phyloP scores from a whole-genome alignment of 768 basidiomycete genomes.

The Mycena belliarum region DNA sequence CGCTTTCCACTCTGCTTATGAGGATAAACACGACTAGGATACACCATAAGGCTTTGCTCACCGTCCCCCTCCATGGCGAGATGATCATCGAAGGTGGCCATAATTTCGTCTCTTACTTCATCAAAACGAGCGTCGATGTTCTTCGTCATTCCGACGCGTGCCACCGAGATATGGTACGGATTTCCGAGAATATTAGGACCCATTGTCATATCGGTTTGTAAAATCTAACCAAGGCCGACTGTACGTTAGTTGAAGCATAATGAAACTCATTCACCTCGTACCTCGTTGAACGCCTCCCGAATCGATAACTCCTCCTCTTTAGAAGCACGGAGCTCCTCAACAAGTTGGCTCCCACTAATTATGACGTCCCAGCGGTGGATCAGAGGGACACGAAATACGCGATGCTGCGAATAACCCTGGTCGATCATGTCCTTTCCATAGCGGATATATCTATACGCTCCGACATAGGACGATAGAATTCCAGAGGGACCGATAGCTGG shows the following conservation, averaged over 20 bases:
- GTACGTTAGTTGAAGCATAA: not conserved
- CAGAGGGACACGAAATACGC: constrained; percentile 21
- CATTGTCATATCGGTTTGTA: constrained; percentile 19
- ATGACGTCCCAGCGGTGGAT: constrained; percentile 24
- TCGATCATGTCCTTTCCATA: constrained; percentile 11
- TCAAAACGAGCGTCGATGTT: constrained; percentile 13
- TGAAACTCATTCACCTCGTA: not conserved
- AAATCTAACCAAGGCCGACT: not conserved
- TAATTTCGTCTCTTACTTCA: constrained; percentile 17
- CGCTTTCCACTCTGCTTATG: constrained; percentile 22
- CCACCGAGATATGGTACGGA: constrained; percentile 17
- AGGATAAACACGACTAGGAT: not conserved
- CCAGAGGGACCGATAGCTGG: constrained; percentile 20
- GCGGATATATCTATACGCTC: constrained; percentile 10
- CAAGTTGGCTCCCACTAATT: constrained; percentile 19
- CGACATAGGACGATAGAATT: constrained; percentile 9
- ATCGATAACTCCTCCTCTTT: constrained; percentile 25
- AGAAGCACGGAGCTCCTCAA: constrained; percentile 23
- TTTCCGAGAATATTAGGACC: constrained; percentile 19
- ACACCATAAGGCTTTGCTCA: not conserved
- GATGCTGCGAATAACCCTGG: constrained; percentile 13
- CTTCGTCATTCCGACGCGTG: constrained; percentile 18
- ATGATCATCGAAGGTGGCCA: constrained; percentile 12
- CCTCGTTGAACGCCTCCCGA: constrained; percentile 20
- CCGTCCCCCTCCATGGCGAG: constrained; percentile 8